Base-by-base conservation (phyloP, 2,329 filamentous ascomycete species). In the Kalaharituber pfeilii region DNA sequence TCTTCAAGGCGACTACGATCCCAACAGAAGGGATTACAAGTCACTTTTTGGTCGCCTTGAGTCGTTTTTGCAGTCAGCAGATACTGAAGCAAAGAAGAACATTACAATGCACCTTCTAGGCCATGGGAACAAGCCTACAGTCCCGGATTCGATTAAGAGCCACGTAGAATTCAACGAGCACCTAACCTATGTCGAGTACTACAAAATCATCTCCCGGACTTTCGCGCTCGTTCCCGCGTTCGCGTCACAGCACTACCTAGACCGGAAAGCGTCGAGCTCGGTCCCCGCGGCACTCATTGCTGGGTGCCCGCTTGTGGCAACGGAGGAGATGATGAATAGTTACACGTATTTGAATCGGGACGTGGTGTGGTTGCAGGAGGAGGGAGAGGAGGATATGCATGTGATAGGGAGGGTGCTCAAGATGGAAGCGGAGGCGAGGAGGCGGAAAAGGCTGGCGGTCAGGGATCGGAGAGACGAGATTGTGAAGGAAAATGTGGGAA, bases 401-500 rank as follows among this genome's bases (percentile, higher is more conserved):
- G 63, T 64, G 11, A 59, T 65, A 3, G 62, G 56, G 13, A 56
- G 60, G 49, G 60, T 65, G 39, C 49, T 66, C 28, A 56, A 56
- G 50, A 60, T 63, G 47, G 53, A 50, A 6, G 54, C 54, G 26
- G 72, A 77, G 2, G 79, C 83, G 67, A 72, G 80, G 49, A 80
- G 78, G 67, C 78, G 78, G 51, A 89, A 84, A 0, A 81, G 87
- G 66, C 77, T 81, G 63, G 84, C 82, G 72, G 86, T 84, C 60
- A 78, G 84, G 61, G 79, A 85, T 65, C 80, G 77, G 22, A 73
- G 84, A 59, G 76, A 75, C 45, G 80, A 83, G 65, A 76, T 82
- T 39, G 78, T 87, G 24, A 84, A 89, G 63, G 83, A 84, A 6
- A 82, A 82, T 3, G 74, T 89, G 60, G 84, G 88, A 56, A 75